Evolutionary conservation across 1,284 basidiomycete species (phyloP).

Genomic region (Fomitopsis pinicola): DNA sequence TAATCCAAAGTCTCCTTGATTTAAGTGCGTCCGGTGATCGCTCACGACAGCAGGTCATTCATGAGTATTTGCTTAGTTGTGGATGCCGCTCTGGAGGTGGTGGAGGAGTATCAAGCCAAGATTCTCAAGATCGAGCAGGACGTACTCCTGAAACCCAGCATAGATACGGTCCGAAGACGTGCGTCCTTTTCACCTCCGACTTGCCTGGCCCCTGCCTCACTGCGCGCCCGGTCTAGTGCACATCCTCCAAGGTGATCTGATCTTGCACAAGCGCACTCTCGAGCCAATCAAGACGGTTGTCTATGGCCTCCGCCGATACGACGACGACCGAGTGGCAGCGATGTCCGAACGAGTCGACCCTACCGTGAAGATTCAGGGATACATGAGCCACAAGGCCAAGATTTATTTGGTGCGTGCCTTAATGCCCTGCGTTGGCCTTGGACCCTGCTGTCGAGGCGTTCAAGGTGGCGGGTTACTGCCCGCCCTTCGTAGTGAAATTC

Average conservation of each 20-base stretch:
- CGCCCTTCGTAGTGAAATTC: background rate
- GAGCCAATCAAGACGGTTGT: conserved; percentile 65
- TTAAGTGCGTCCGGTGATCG: conserved; percentile 37
- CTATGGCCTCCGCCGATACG: conserved; percentile 62
- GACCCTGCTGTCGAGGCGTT: background rate
- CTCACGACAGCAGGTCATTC: background rate
- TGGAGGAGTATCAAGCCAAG: conserved; percentile 60
- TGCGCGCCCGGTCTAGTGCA: conserved; percentile 42
- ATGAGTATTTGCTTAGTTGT: conserved; percentile 39
- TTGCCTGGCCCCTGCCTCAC: background rate
- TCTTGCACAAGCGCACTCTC: conserved; percentile 63
- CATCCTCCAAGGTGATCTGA: conserved; percentile 68
- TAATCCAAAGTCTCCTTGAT: conserved; percentile 61
- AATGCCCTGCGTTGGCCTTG: background rate
- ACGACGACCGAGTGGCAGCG: conserved; percentile 58
- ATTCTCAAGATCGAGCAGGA: conserved; percentile 57
- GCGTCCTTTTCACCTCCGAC: conserved; percentile 21
- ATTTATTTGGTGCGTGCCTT: conserved; percentile 51
- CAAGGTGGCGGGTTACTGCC: background rate
- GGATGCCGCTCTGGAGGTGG: conserved; percentile 60
- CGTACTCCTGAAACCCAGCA: conserved; percentile 54
- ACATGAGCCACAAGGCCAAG: conserved; percentile 64
- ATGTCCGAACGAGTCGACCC: conserved; percentile 36
- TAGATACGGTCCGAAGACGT: conserved; percentile 56
- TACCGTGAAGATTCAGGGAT: conserved; percentile 43